Evolutionary conservation across 306 rosid genomes (phyloP), one percentile per base, ranked within the genome.

Genomic region (Betula pendula): DNA sequence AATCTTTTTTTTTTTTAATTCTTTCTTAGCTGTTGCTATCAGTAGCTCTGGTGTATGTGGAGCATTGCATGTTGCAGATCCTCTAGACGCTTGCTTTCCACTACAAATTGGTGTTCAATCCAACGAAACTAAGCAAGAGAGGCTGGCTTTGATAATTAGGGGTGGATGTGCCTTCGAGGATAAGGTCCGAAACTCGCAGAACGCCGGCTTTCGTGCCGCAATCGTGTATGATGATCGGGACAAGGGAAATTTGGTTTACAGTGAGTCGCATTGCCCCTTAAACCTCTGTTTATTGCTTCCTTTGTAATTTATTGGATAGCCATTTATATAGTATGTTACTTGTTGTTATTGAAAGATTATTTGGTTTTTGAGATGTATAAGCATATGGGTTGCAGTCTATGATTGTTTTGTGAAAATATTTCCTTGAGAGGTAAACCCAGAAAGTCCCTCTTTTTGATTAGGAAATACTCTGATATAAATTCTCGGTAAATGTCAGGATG

Each of bases 121-220:
- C 52, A 69, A 59, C 1, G 69, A 51, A 43, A 80, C 70, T n/a
- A 76, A 44, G 31, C 16, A 33, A 51, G 25, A 47, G 33, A 68
- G 72, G 65, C 49, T 84, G 56, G 80, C 74, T 42, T 56, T 84
- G 65, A 70, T 76, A 35, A 35, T 73, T 17, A 76, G 87, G 71
- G 87, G 87, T 42, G 77, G 75, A 44, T 83, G 84, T 65, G 33
- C 81, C 67, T 83, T 83, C 31, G 69, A 75, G 20, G 81, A 79
- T 9, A 83, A 84, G 58, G 74, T 80, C 71, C 74, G 6, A 31
- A 73, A 84, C 1, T 77, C 84, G 3, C 82, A 84, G 38, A 69
- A 77, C 5, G 84, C 82, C 0, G 87, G 87, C 20, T 84, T 84
- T 80, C 42, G 11, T 12, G 82, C 80, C 14, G 82, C 74, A 1